Evolutionary conservation across 73 alveolate genomes (phyloP).

Genomic region (Blepharisma stoltei): DNA sequence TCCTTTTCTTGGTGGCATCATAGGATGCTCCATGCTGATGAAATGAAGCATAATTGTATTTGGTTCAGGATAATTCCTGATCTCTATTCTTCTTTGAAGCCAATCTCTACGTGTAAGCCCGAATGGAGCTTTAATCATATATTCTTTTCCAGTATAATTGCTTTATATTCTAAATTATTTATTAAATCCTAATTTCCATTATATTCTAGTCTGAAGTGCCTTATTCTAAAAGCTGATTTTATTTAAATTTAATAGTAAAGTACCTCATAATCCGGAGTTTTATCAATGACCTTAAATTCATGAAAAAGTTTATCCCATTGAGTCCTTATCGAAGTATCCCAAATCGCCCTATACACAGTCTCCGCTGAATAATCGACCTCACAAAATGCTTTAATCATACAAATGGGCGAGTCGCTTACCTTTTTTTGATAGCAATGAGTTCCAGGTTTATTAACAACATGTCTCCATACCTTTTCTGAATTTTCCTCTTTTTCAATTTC

Average conservation of each 20-base stretch:
- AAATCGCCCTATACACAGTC: constrained; percentile 39
- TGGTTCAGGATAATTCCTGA: constrained; percentile 42
- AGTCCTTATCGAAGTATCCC: constrained; percentile 34
- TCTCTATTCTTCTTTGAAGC: constrained; percentile 41
- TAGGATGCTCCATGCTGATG: constrained; percentile 42
- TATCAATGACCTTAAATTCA: constrained; percentile 35
- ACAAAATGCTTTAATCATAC: constrained; percentile 29
- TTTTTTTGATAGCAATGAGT: not conserved
- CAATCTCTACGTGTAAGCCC: constrained; percentile 45
- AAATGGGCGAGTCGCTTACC: not conserved
- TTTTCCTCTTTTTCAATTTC: constrained; percentile 19
- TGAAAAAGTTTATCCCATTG: constrained; percentile 45
- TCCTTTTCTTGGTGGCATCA: constrained; percentile 37
- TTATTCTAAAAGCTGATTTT: too few species aligned
- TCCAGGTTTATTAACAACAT: constrained; percentile 9
- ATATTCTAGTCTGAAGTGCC: too few species aligned
- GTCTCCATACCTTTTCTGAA: not conserved
- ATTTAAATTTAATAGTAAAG: too few species aligned
- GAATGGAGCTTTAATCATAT: constrained; percentile 43
- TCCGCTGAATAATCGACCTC: constrained; percentile 25
- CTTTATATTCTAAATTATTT: too few species aligned
- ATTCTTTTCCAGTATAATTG: too few species aligned
- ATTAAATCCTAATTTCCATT: too few species aligned
- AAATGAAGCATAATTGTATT: constrained; percentile 28
- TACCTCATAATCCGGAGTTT: constrained; percentile 35